These are phyloP conservation scores for Neofusicoccum sp. DNA, from an alignment of 2,329 filamentous ascomycete genomes.

Conservation along the genomic window DNA sequence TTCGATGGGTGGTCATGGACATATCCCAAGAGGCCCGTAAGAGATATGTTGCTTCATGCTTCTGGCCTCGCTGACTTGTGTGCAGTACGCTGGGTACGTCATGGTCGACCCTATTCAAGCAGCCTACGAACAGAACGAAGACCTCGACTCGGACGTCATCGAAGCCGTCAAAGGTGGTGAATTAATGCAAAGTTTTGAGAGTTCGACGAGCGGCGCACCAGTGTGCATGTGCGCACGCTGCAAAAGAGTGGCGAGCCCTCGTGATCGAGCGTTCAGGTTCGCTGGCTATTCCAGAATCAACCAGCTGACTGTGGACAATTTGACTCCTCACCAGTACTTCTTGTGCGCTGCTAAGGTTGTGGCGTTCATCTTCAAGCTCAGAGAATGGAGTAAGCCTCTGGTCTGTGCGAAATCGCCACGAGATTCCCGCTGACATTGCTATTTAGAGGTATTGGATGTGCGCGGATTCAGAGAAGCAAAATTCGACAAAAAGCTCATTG, in stretches of 20 bases:
- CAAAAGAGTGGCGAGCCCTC: constrained; percentile 14
- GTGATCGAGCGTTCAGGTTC: neutral
- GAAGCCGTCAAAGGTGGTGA: too few species aligned
- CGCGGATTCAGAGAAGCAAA: neutral
- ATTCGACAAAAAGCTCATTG: neutral
- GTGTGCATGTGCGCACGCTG: constrained; percentile 15
- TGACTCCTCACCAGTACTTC: neutral
- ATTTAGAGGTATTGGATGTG: neutral
- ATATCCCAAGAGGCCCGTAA: constrained; percentile 9
- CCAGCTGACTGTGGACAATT: too few species aligned
- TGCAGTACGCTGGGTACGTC: constrained; percentile 22
- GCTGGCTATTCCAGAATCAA: neutral
- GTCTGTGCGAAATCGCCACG: too few species aligned
- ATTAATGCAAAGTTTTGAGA: too few species aligned
- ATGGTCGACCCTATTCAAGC: constrained; percentile 23
- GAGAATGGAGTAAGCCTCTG: neutral
- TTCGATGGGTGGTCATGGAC: constrained; percentile 22
- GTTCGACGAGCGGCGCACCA: neutral
- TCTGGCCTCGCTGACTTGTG: rapidly evolving
- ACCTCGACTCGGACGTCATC: too few species aligned
- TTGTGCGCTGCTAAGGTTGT: neutral
- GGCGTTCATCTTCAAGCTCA: neutral
- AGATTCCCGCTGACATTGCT: too few species aligned
- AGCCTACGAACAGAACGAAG: neutral
- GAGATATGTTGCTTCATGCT: too few species aligned